phyloP scores from a whole-genome alignment of 2,329 filamentous ascomycete species.

The Xylariomycetidae sp. region DNA sequence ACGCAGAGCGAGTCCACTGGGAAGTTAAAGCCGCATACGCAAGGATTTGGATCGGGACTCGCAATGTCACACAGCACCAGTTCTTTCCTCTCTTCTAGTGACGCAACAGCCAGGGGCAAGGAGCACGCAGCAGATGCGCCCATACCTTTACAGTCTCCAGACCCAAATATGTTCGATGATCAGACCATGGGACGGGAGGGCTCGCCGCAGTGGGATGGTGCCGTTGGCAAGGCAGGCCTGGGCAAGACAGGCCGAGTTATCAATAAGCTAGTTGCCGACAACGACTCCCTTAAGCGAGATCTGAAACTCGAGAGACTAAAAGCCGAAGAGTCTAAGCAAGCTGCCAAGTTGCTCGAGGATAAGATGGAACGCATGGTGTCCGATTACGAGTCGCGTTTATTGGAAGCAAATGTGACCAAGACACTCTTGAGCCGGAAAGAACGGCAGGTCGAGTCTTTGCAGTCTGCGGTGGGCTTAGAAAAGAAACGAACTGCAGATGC shows the following conservation, averaged over 20 bases:
- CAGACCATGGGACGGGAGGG: conserved; percentile 27
- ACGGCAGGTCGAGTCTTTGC: conserved; percentile 66
- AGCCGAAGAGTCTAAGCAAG: conserved; percentile 67
- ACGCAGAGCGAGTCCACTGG: conserved; percentile 27
- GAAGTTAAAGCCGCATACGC: conserved; percentile 24
- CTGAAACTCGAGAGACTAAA: conserved; percentile 60
- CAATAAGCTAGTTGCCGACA: conserved; percentile 75
- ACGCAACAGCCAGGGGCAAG: conserved; percentile 13
- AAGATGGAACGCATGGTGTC: conserved; percentile 64
- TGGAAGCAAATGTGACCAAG: conserved; percentile 68
- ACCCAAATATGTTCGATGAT: conserved; percentile 27
- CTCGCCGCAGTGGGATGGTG: conserved; percentile 54
- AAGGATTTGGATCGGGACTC: conserved; percentile 10
- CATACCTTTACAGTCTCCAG: conserved; percentile 30
- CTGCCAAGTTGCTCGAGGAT: conserved; percentile 62
- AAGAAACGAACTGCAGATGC: conserved; percentile 57
- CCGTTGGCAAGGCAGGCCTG: conserved; percentile 63
- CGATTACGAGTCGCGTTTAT: conserved; percentile 65
- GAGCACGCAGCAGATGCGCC: conserved; percentile 16
- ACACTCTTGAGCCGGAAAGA: conserved; percentile 68
- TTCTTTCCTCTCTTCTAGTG: conserved; percentile 21
- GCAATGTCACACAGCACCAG: conserved; percentile 9
- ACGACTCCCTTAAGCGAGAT: conserved; percentile 72
- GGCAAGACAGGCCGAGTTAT: conserved; percentile 77
- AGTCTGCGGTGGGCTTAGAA: conserved; percentile 60